These are phyloP conservation scores for Umbelopsis isabellina DNA, from an alignment of 192 early-diverging fungal genomes.

Conservation along the genomic window DNA sequence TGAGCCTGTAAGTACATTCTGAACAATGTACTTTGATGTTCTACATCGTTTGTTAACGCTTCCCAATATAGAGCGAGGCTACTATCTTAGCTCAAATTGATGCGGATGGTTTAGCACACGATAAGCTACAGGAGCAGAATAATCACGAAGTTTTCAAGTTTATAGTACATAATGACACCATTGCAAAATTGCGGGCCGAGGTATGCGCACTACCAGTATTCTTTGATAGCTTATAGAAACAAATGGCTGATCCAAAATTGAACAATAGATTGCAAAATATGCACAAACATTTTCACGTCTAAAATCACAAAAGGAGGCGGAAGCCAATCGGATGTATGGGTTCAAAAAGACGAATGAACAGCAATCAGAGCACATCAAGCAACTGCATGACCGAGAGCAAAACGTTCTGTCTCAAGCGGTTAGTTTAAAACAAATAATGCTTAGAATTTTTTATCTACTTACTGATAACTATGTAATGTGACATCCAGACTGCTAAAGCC, in stretches of 20 bases:
- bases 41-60: not conserved
- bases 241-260: not conserved
- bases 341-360: constrained; percentile 78
- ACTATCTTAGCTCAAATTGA: constrained; percentile 66
- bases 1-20: not conserved
- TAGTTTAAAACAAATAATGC: not conserved
- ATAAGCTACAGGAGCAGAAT: constrained; percentile 83
- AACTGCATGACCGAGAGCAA: constrained; percentile 81
- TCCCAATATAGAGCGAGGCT: not conserved
- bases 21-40: not conserved
- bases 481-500: not conserved
- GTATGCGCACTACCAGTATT: constrained; percentile 31
- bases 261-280: constrained; percentile 66
- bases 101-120: constrained; percentile 66
- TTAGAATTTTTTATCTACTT: not conserved
- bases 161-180: constrained; percentile 76
- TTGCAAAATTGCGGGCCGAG: constrained; percentile 78
- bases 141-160: constrained; percentile 78
- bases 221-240: not conserved
- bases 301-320: constrained; percentile 69
- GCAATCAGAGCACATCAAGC: constrained; percentile 83
- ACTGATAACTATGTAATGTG: not conserved
- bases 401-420: constrained; percentile 69
- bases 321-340: constrained; percentile 65
- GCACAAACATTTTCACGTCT: constrained; percentile 82